These are phyloP conservation scores for Blastobotrys elegans DNA, from an alignment of 1,139 yeast species.

Conservation along the genomic window DNA sequence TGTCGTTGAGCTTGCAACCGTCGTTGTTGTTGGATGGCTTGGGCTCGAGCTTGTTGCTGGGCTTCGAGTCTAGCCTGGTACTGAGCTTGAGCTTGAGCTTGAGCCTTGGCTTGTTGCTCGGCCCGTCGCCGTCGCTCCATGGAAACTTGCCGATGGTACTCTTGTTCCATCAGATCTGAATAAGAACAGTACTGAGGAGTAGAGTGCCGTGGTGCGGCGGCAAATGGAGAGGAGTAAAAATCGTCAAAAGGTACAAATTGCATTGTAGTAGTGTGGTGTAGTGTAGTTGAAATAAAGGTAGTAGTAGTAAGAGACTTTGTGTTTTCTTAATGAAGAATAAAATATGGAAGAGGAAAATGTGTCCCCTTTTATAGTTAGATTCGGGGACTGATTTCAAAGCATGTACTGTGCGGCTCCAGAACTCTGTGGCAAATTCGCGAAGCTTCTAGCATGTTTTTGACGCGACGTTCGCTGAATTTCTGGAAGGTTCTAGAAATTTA, in stretches of 20 bases:
- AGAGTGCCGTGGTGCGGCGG: background rate
- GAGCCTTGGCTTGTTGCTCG: background rate
- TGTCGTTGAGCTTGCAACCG: slow-evolving; percentile 6
- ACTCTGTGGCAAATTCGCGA: slow-evolving; percentile 1
- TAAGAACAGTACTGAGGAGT: slow-evolving; percentile 2
- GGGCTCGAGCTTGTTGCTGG: background rate
- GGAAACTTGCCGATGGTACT: slow-evolving; percentile 7
- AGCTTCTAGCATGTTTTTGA: background rate
- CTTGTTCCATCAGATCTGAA: slow-evolving; percentile 9
- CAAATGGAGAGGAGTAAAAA: slow-evolving; percentile 2
- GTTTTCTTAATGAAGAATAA: background rate
- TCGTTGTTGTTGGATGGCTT: slow-evolving; percentile 3
- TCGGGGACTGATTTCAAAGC: slow-evolving; percentile 5
- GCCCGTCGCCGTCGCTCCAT: slow-evolving; percentile 2
- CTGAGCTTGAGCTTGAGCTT: slow-evolving; percentile 6
- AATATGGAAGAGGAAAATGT: background rate
- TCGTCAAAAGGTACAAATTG: slow-evolving; percentile 11
- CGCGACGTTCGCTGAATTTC: background rate
- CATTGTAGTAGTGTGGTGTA: slow-evolving; percentile 5
- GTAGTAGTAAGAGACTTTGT: background rate
- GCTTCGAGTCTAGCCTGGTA: background rate
- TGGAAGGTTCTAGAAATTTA: slow-evolving; percentile 6
- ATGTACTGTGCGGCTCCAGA: slow-evolving; percentile 5
- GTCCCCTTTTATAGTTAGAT: background rate
- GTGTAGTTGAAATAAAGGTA: background rate